Evolutionary conservation across 2,329 filamentous ascomycete genomes (phyloP).

Genomic region (Botrytis medusae): DNA sequence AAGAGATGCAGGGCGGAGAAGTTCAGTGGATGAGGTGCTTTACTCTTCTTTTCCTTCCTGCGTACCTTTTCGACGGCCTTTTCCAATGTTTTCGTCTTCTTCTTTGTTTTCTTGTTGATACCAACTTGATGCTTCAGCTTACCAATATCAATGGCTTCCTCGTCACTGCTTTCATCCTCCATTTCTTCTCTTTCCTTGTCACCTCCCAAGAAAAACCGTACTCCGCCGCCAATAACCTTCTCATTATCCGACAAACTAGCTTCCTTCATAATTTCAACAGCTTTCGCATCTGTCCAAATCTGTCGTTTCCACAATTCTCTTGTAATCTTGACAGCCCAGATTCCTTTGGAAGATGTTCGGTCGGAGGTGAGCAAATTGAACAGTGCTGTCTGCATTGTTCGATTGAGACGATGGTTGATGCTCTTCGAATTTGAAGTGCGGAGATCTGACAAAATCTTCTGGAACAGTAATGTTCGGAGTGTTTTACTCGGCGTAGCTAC

Average conservation of each 20-base stretch:
- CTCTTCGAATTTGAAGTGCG: constrained; percentile 82
- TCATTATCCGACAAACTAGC: constrained; percentile 85
- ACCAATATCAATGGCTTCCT: constrained; percentile 77
- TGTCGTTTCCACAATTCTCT: constrained; percentile 95
- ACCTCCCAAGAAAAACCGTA: constrained; percentile 92
- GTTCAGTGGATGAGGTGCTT: constrained; percentile 82
- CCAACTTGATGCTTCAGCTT: constrained; percentile 80
- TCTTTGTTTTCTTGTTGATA: constrained; percentile 96
- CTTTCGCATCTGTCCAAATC: constrained; percentile 90
- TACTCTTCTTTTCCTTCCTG: constrained; percentile 83
- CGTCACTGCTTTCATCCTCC: constrained; percentile 84
- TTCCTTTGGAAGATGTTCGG: constrained; percentile 76
- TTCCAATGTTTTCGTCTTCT: constrained; percentile 75
- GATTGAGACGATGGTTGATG: constrained; percentile 90
- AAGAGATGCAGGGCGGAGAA: constrained; percentile 94
- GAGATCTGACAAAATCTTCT: constrained; percentile 89
- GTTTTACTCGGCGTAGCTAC: constrained; percentile 91
- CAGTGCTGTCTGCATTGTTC: constrained; percentile 87
- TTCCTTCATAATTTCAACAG: constrained; percentile 98
- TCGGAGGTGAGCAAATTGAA: constrained; percentile 90
- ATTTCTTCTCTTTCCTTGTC: constrained; percentile 94
- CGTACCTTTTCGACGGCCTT: constrained; percentile 82
- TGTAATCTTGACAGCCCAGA: constrained; percentile 96
- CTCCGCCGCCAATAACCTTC: constrained; percentile 84
- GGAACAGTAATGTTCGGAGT: constrained; percentile 77